Conservation (phyloP, 371 early-diverging fungal genomes). For the Cokeromyces recurvatus region DNA sequence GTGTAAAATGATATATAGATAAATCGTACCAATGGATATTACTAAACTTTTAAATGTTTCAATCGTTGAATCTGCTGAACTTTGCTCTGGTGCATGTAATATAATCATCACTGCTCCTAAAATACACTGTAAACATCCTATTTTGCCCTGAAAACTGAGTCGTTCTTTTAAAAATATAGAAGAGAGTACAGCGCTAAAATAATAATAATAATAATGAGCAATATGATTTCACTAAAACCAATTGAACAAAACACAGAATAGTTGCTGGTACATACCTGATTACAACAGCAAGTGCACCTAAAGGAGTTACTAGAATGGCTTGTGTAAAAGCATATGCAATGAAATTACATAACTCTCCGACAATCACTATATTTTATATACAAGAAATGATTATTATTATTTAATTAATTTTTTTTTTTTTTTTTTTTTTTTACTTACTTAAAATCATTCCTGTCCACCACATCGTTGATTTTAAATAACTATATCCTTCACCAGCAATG, state of each 20-base stretch:
- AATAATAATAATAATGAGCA: too few species aligned
- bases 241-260: not conserved
- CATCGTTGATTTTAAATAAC: constrained; percentile 75
- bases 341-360: constrained; percentile 93
- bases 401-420: not conserved
- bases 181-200: constrained; percentile 82
- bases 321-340: constrained; percentile 93
- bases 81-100: constrained; percentile 89
- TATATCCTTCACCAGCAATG: constrained; percentile 77
- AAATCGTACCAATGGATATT: constrained; percentile 59
- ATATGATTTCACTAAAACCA: too few species aligned
- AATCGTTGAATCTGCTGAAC: constrained; percentile 65
- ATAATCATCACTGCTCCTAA: constrained; percentile 89
- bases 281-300: constrained; percentile 87
- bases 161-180: constrained; percentile 87
- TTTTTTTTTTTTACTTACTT: constrained; percentile 35
- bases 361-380: constrained; percentile 53
- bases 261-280: constrained; percentile 35
- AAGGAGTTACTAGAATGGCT: constrained; percentile 93
- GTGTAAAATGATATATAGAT: too few species aligned
- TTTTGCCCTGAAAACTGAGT: constrained; percentile 77
- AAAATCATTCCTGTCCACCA: constrained; percentile 95
- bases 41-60: constrained; percentile 76
- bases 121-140: constrained; percentile 90
- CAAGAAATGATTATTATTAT: not conserved